Percentiles rank a stretch among this genome's conserved stretches.
These are phyloP conservation scores for Licmophora abbreviata DNA, from an alignment of 108 stramenopile genomes.

Conservation along the genomic window DNA sequence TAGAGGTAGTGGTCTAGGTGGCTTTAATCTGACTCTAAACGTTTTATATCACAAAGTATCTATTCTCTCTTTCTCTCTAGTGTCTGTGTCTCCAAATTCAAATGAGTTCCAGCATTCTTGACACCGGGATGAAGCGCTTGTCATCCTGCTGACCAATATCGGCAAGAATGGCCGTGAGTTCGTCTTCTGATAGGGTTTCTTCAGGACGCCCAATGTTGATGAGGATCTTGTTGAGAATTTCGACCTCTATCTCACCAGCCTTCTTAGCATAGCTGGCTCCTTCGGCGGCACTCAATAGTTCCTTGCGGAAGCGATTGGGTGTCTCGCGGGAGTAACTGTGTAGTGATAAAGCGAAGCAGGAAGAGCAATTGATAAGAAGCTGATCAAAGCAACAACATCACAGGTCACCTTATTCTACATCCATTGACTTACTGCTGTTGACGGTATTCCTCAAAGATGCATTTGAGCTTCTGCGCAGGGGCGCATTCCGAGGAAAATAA, in stretches of 20 bases:
- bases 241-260: constrained; percentile 1
- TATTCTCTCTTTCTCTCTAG: no score
- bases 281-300: constrained; percentile 13
- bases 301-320: constrained; percentile 33
- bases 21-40: no score
- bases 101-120: no score
- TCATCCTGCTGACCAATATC: no score
- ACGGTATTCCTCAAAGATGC: constrained; percentile 10
- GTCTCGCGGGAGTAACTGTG: constrained; percentile 29
- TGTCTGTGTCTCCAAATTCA: no score
- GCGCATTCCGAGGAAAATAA: background rate
- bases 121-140: no score
- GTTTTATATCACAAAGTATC: no score
- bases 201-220: constrained; percentile 17
- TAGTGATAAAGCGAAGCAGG: background rate
- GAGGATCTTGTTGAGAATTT: constrained; percentile 11
- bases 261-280: constrained; percentile 6
- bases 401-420: no score
- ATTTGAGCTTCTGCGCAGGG: constrained; percentile 3
- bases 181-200: constrained; percentile 5
- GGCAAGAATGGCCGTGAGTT: constrained; percentile 16
- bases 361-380: background rate
- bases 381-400: no score
- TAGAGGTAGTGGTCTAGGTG: no score
- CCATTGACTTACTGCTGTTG: constrained; percentile 6